Conservation (phyloP, 2,329 filamentous ascomycete genomes). For the Salinomyces thailandicus region DNA sequence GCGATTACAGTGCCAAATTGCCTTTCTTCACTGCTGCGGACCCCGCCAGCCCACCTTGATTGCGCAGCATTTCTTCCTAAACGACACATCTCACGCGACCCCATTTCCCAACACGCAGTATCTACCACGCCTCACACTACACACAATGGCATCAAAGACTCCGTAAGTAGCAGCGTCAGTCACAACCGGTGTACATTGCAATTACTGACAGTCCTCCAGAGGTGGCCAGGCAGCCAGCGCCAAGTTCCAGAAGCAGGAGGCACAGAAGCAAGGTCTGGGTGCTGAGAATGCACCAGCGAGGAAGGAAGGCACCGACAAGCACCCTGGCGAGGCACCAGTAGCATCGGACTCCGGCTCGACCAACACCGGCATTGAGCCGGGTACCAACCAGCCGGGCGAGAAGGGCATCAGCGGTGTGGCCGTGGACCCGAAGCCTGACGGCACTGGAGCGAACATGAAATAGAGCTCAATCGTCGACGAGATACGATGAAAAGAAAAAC, state of each 20-base stretch:
- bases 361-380: constrained; percentile 21
- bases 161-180: constrained; percentile 7
- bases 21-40: too few species aligned
- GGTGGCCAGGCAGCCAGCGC: constrained; percentile 23
- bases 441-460: constrained; percentile 19
- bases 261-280: constrained; percentile 24
- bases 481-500: too few species aligned
- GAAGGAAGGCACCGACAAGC: constrained; percentile 14
- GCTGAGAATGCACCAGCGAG: constrained; percentile 25
- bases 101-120: neutral
- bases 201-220: constrained; percentile 12
- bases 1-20: too few species aligned
- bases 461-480: too few species aligned
- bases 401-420: constrained; percentile 25
- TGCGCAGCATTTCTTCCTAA: too few species aligned
- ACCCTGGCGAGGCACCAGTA: constrained; percentile 24
- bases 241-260: constrained; percentile 28
- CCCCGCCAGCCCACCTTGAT: too few species aligned
- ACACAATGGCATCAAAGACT: constrained; percentile 17
- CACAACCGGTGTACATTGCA: neutral
- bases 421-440: constrained; percentile 13
- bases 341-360: constrained; percentile 26
- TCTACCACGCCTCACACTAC: constrained; percentile 1
- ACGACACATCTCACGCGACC: too few species aligned
- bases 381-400: constrained; percentile 26